Evolutionary conservation across 768 basidiomycete genomes (phyloP).

Genomic region (Amanita brunnescens): DNA sequence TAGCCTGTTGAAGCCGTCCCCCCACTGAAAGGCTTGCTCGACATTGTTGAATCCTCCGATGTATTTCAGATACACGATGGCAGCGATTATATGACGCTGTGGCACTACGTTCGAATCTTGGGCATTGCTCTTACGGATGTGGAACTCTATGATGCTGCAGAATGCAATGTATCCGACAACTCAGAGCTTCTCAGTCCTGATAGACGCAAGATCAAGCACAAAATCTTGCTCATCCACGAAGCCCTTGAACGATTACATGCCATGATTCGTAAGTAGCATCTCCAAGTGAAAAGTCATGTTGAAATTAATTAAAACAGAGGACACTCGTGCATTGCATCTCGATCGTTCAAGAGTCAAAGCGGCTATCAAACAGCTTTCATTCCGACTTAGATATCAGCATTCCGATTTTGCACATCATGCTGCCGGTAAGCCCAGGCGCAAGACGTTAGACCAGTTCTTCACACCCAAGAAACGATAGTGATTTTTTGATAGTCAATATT

Average conservation of each 20-base stretch:
- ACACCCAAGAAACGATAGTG: neutral
- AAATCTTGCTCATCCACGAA: slow-evolving; percentile 39
- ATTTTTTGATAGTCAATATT: neutral
- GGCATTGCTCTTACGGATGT: slow-evolving; percentile 50
- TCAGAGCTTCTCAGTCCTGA: slow-evolving; percentile 11
- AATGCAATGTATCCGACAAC: slow-evolving; percentile 21
- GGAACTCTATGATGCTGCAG: slow-evolving; percentile 44
- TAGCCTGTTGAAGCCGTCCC: slow-evolving; percentile 41
- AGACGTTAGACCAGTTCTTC: slow-evolving; percentile 8
- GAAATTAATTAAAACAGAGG: slow-evolving; percentile 31
- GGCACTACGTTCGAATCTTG: slow-evolving; percentile 48
- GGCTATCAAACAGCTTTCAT: slow-evolving; percentile 37
- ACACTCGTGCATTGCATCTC: slow-evolving; percentile 65
- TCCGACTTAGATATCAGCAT: slow-evolving; percentile 6
- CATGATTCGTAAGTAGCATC: slow-evolving; percentile 46
- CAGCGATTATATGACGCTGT: slow-evolving; percentile 55
- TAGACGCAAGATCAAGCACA: slow-evolving; percentile 20
- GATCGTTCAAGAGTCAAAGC: slow-evolving; percentile 72
- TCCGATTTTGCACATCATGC: slow-evolving; percentile 6
- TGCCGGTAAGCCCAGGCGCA: slow-evolving; percentile 9
- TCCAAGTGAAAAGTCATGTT: neutral
- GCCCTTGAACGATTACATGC: slow-evolving; percentile 47
- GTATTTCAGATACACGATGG: slow-evolving; percentile 47
- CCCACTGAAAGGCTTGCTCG: slow-evolving; percentile 39
- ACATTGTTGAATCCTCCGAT: slow-evolving; percentile 33